phyloP scores from a whole-genome alignment of 805 yeast genomes.

The Candida railenensis region DNA sequence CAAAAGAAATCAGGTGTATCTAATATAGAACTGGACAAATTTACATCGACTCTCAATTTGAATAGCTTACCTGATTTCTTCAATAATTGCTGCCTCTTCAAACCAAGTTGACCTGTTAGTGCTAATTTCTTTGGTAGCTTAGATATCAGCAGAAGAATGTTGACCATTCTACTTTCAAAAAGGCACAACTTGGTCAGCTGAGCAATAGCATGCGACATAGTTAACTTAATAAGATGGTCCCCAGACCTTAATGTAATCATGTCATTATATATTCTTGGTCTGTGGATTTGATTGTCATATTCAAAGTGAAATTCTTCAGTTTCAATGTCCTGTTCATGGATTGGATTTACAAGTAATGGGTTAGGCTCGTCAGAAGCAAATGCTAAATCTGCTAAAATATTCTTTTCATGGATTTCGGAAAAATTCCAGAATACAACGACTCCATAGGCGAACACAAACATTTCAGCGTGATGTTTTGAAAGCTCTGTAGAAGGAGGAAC shows the following conservation, averaged over 20 bases:
- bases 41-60: slow-evolving; percentile 90
- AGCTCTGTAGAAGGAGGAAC: slow-evolving; percentile 37
- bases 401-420: slow-evolving; percentile 88
- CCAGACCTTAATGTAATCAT: slow-evolving; percentile 88
- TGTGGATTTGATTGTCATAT: slow-evolving; percentile 58
- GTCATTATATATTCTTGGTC: slow-evolving; percentile 85
- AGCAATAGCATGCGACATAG: slow-evolving; percentile 95
- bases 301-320: slow-evolving; percentile 84
- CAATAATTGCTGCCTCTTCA: slow-evolving; percentile 78
- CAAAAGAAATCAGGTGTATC: slow-evolving; percentile 97
- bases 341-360: slow-evolving; percentile 64
- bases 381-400: slow-evolving; percentile 87
- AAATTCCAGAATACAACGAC: slow-evolving; percentile 99
- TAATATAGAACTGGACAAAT: slow-evolving; percentile 81
- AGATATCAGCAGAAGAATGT: slow-evolving; percentile 79
- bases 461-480: slow-evolving; percentile 71
- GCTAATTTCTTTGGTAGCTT: slow-evolving; percentile 88
- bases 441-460: slow-evolving; percentile 88
- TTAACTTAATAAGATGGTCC: slow-evolving; percentile 87
- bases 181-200: slow-evolving; percentile 90
- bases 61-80: slow-evolving; percentile 89
- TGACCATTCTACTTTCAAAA: slow-evolving; percentile 89
- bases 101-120: slow-evolving; percentile 81
- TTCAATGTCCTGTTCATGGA: slow-evolving; percentile 86
- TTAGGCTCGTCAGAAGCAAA: slow-evolving; percentile 51